phyloP scores from a whole-genome alignment of 768 basidiomycete species.

The Naganishia antarctica region DNA sequence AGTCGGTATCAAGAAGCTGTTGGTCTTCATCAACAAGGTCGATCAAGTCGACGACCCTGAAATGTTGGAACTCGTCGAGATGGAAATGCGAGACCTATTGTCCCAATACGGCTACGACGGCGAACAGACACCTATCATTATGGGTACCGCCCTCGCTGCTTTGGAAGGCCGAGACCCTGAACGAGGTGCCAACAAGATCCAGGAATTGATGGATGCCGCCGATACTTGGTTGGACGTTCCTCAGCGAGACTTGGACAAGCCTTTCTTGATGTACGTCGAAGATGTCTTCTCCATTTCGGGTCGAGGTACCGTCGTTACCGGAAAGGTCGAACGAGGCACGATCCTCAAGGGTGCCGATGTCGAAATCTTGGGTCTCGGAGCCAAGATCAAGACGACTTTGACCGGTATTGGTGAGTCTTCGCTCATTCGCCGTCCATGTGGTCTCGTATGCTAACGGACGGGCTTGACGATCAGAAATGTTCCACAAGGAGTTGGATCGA shows the following conservation, averaged over 20 bases:
- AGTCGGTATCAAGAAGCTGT: slow-evolving; percentile 93
- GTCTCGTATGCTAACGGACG: too few relatives aligned
- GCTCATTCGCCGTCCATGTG: too few relatives aligned
- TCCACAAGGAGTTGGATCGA: slow-evolving; percentile 98
- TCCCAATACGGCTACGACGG: slow-evolving; percentile 91
- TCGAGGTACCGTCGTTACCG: slow-evolving; percentile 95
- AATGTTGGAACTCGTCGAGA: slow-evolving; percentile 98
- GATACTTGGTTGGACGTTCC: slow-evolving; percentile 95
- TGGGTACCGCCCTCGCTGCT: slow-evolving; percentile 94
- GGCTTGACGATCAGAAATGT: slow-evolving; percentile 65
- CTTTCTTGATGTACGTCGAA: slow-evolving; percentile 93
- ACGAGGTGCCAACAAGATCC: slow-evolving; percentile 72
- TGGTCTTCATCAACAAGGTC: slow-evolving; percentile 99
- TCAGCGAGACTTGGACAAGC: slow-evolving; percentile 92
- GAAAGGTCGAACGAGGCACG: slow-evolving; percentile 86
- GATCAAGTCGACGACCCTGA: slow-evolving; percentile 93
- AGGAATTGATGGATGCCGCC: slow-evolving; percentile 75
- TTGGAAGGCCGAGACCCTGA: slow-evolving; percentile 78
- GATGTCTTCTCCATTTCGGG: slow-evolving; percentile 97
- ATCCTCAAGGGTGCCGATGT: slow-evolving; percentile 88
- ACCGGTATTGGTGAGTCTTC: slow-evolving; percentile 63
- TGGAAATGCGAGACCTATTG: slow-evolving; percentile 98
- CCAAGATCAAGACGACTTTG: slow-evolving; percentile 77
- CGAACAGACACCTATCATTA: slow-evolving; percentile 94
- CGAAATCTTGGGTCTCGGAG: slow-evolving; percentile 83